A percentile compares a stretch with the other conserved stretches of the same genome.
Conservation (phyloP, 2,329 filamentous ascomycete species). For the Didymella glomerata region DNA sequence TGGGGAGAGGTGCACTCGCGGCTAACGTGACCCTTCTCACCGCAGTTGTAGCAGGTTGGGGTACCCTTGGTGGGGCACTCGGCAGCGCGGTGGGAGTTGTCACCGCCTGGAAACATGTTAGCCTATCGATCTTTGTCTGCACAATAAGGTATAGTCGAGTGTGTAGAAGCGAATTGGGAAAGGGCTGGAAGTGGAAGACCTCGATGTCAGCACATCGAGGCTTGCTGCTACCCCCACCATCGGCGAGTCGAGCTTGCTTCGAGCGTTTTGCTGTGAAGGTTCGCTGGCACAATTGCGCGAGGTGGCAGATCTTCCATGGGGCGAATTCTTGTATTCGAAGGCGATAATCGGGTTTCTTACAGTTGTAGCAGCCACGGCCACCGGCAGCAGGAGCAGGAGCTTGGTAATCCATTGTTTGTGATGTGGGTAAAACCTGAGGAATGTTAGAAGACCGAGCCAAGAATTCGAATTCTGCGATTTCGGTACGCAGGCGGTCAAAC, state of each 20-base stretch:
- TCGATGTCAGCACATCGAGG: neutral
- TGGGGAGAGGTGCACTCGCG: slow-evolving; percentile 89
- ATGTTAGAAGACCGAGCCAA: slow-evolving; percentile 26
- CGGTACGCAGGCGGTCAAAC: slow-evolving; percentile 20
- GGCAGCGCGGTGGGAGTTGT: slow-evolving; percentile 59
- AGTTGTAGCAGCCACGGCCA: slow-evolving; percentile 55
- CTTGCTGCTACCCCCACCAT: neutral
- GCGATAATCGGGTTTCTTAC: slow-evolving; percentile 39
- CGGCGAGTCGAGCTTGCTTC: neutral
- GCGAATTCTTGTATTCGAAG: neutral
- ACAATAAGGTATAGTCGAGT: neutral
- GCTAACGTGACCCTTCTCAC: slow-evolving; percentile 62
- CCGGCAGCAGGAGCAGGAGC: slow-evolving; percentile 47
- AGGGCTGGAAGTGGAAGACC: neutral
- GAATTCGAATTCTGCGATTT: neutral
- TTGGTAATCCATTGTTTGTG: slow-evolving; percentile 50
- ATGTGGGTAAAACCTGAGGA: slow-evolving; percentile 33
- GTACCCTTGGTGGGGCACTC: slow-evolving; percentile 61
- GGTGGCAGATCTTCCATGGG: neutral
- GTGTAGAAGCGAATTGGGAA: neutral
- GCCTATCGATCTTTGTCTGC: neutral
- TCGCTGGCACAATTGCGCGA: neutral
- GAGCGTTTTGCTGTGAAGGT: neutral
- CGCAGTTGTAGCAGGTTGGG: slow-evolving; percentile 60
- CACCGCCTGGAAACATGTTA: slow-evolving; percentile 52